phyloP scores from a whole-genome alignment of 2,329 filamentous ascomycete genomes.

The Volutella citrinella region DNA sequence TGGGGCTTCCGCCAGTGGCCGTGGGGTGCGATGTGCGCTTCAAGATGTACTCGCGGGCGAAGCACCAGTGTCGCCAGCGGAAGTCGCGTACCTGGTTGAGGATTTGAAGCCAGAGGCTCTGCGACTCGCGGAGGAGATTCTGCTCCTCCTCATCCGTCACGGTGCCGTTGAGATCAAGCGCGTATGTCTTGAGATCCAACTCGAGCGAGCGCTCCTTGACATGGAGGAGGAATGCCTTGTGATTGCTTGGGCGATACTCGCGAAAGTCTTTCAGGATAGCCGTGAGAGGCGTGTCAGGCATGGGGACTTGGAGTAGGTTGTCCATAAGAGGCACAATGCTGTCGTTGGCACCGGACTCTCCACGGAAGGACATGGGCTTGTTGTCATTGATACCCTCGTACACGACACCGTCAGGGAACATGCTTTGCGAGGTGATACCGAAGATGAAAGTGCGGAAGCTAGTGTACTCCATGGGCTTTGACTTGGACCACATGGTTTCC shows the following conservation, averaged over 20 bases:
- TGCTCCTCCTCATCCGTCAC: constrained; percentile 25
- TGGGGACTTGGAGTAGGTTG: constrained; percentile 78
- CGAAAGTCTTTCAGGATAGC: constrained; percentile 87
- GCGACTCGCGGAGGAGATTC: constrained; percentile 49
- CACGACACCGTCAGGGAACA: constrained; percentile 90
- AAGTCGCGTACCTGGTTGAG: constrained; percentile 78
- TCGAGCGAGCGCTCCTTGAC: constrained; percentile 53
- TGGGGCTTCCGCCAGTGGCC: constrained; percentile 76
- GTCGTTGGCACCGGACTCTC: constrained; percentile 92
- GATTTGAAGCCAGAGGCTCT: constrained; percentile 60
- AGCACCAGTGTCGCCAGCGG: constrained; percentile 82
- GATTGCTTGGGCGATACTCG: constrained; percentile 83
- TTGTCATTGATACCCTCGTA: constrained; percentile 78
- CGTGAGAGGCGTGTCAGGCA: constrained; percentile 87
- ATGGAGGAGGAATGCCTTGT: constrained; percentile 77
- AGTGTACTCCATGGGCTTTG: constrained; percentile 78
- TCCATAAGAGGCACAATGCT: constrained; percentile 90
- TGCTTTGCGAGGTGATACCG: constrained; percentile 86
- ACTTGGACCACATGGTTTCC: constrained; percentile 91
- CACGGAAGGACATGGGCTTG: constrained; percentile 76
- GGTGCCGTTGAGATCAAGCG: constrained; percentile 35
- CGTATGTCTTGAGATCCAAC: constrained; percentile 57
- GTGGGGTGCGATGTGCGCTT: constrained; percentile 74
- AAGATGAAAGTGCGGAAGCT: constrained; percentile 96
- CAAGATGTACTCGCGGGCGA: constrained; percentile 80